Evolutionary conservation across 805 yeast genomes (phyloP).

Genomic region (Lachancea fermentati): DNA sequence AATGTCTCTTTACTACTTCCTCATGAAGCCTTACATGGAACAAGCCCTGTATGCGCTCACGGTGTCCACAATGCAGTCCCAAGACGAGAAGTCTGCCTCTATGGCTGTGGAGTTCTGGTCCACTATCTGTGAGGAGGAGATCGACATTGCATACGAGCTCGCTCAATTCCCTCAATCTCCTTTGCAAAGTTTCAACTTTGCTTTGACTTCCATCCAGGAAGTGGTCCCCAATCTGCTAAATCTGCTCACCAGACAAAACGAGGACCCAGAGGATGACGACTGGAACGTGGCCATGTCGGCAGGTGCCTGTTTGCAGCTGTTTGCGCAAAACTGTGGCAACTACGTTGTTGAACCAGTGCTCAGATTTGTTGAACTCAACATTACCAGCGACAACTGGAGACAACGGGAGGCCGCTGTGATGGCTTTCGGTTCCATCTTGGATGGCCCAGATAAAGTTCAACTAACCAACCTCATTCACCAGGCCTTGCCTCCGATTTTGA

Average conservation of each 20-base stretch:
- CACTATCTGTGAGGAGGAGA: slow-evolving; percentile 98
- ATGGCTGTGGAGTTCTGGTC: slow-evolving; percentile 99
- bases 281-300: slow-evolving; percentile 99
- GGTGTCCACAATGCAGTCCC: slow-evolving; percentile 82
- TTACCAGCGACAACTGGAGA: slow-evolving; percentile 66
- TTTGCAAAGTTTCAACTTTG: slow-evolving; percentile 67
- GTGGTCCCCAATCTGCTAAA: slow-evolving; percentile 82
- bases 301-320: slow-evolving; percentile 91
- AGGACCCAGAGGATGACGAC: slow-evolving; percentile 90
- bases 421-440: slow-evolving; percentile 97
- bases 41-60: slow-evolving; percentile 89
- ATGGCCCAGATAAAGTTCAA: slow-evolving; percentile 80
- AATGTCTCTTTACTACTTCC: slow-evolving; percentile 80
- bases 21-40: slow-evolving; percentile 95
- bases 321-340: slow-evolving; percentile 85
- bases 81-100: slow-evolving; percentile 73
- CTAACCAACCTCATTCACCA: slow-evolving; percentile 64
- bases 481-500: slow-evolving; percentile 76
- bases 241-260: slow-evolving; percentile 81
- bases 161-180: slow-evolving; percentile 53
- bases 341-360: slow-evolving; percentile 82
- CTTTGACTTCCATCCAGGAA: slow-evolving; percentile 73
- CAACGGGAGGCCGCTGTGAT: slow-evolving; percentile 94
- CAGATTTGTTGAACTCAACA: slow-evolving; percentile 72
- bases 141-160: slow-evolving; percentile 66